Conservation (phyloP, 805 yeast species). For the Yarrowia osloensis region DNA sequence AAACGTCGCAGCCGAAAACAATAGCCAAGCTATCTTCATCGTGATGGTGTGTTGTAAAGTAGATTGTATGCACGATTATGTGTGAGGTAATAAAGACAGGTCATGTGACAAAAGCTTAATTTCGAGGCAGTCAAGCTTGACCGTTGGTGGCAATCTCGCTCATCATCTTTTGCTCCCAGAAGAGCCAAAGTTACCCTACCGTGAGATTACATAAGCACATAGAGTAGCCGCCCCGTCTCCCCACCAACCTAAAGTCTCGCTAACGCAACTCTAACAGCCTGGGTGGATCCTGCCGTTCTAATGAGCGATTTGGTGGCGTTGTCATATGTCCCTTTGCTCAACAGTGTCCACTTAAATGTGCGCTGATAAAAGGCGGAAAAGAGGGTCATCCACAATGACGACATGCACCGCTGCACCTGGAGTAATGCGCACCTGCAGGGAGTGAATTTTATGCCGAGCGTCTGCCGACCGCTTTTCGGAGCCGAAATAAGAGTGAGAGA, state of each 20-base stretch:
- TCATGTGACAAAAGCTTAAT: background rate
- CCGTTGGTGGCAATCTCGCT: no score
- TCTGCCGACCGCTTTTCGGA: background rate
- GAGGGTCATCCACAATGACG: background rate
- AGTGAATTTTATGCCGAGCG: background rate
- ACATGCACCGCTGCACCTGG: background rate
- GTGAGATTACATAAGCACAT: no score
- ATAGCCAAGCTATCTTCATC: background rate
- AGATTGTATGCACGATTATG: slow-evolving; percentile 24
- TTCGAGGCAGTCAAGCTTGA: no score
- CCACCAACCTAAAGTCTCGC: background rate
- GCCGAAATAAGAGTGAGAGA: no score
- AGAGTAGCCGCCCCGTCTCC: background rate
- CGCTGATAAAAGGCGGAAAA: no score
- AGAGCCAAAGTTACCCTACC: no score
- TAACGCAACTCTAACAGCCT: background rate
- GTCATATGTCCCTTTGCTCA: no score
- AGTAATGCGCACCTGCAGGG: background rate
- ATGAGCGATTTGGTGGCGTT: no score
- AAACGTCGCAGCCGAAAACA: background rate
- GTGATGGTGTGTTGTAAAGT: background rate
- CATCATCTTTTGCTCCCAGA: no score
- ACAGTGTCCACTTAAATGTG: no score
- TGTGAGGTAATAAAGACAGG: background rate
- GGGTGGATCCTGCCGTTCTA: background rate